These are phyloP conservation scores for Intubia oerlemansii DNA, from an alignment of 2,329 filamentous ascomycete genomes.

Conservation along the genomic window DNA sequence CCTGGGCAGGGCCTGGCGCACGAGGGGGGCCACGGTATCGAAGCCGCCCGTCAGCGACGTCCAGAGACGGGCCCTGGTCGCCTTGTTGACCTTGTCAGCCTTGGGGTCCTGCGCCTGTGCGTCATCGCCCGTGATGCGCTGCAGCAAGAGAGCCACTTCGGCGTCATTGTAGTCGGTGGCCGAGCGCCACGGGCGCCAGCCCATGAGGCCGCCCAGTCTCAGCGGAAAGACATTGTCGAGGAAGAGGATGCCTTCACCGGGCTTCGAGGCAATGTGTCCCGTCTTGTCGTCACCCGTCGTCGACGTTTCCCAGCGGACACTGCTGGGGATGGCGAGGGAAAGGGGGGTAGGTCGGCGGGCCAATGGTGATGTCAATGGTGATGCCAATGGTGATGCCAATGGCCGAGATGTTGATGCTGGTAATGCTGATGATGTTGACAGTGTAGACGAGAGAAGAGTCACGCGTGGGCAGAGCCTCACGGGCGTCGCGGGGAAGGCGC, in stretches of 20 bases:
- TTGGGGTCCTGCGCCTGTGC: too few species aligned
- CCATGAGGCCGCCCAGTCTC: slow-evolving; percentile 30
- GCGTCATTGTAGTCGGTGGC: slow-evolving; percentile 12
- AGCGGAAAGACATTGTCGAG: slow-evolving; percentile 83
- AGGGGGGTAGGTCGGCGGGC: neutral
- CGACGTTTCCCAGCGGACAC: slow-evolving; percentile 22
- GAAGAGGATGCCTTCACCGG: slow-evolving; percentile 71
- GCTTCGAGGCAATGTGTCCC: slow-evolving; percentile 58
- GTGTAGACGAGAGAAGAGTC: too few species aligned
- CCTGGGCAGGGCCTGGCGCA: slow-evolving; percentile 40
- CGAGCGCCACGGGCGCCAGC: slow-evolving; percentile 24
- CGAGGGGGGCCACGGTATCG: slow-evolving; percentile 29
- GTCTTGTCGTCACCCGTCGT: slow-evolving; percentile 39
- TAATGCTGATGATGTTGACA: too few species aligned
- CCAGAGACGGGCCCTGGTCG: neutral
- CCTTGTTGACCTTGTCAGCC: too few species aligned
- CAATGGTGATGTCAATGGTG: too few species aligned
- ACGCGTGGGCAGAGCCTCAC: too few species aligned
- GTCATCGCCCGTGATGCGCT: slow-evolving; percentile 27
- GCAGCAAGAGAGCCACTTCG: slow-evolving; percentile 27
- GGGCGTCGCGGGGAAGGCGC: too few species aligned
- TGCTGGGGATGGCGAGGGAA: neutral
- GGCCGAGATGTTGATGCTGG: too few species aligned
- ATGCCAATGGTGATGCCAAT: too few species aligned
- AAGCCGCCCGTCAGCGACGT: slow-evolving; percentile 8